Evolutionary conservation across 176 grass and related monocot species (phyloP), one percentile per base, ranked within the genome.

Genomic region (Melocanna baccifera): DNA sequence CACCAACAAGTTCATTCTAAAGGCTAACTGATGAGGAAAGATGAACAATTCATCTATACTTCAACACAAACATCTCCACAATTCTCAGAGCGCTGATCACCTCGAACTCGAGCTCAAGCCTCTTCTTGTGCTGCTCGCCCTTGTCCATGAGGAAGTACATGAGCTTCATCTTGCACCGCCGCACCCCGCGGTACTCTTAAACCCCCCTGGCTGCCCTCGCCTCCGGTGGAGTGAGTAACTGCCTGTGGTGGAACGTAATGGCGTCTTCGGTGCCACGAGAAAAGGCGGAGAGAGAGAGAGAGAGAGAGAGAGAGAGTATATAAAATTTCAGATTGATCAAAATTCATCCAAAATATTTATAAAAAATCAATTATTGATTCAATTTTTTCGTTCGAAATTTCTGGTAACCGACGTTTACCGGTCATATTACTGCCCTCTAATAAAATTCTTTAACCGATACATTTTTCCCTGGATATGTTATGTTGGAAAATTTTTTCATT

Each of bases 141-240:
- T 79, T 66, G 41, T 89, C 89, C 93, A 98, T 98, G 40, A 93
- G 85, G 78, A 94, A 92, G 69, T 91, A 73, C 68, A 77, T 78
- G 61, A 94, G 90, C 84, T 95, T 94, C 87, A 91, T 95, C 62
- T 78, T 59, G 72, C 72, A 71, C 83, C 78, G 67, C 57, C 43
- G 65, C 62, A 90, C 72, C 72, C 79, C 46, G 62, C 58, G 73
- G 6, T 37, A 80, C 85, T 65, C 82, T 92, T 92, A 92, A 73
- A 47, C 80, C 18, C 7, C 80, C 18, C 7, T n/a, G 23, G 14
- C 63, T 29, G 77, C 25, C 75, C 23, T 20, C 66, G 47, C 66
- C 84, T 42, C 29, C 73, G 78, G 43, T 59, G 64, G 6, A 69
- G 19, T 68, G 77, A 78, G 87, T 93, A 88, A 86, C 32, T 82